These are phyloP conservation scores for Batrachochytrium dendrobatidis DNA, from an alignment of 371 early-diverging fungal species.

Conservation along the genomic window DNA sequence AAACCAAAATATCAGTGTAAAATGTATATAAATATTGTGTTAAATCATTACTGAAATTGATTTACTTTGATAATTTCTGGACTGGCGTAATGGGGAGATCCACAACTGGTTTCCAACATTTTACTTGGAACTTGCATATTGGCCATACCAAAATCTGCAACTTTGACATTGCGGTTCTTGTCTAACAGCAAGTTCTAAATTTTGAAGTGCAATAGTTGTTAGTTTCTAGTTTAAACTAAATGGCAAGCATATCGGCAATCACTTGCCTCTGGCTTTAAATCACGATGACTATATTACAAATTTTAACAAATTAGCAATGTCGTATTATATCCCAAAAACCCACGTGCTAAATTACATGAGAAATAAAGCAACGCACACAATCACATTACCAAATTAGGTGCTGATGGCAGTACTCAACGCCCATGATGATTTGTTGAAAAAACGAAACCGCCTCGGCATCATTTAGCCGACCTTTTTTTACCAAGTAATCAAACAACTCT, in stretches of 20 bases:
- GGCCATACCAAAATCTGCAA: slow-evolving; percentile 85
- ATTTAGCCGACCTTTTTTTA: slow-evolving; percentile 75
- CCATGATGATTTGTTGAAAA: slow-evolving; percentile 93
- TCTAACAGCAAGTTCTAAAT: slow-evolving; percentile 80
- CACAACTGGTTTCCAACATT: slow-evolving; percentile 74
- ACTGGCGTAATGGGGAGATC: slow-evolving; percentile 87
- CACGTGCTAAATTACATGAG: slow-evolving; percentile 14
- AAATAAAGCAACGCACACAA: neutral
- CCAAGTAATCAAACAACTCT: slow-evolving; percentile 91
- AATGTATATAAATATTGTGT: no score
- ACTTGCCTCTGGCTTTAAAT: slow-evolving; percentile 79
- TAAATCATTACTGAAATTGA: no score
- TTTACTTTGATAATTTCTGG: slow-evolving; percentile 81
- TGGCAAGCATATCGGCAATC: neutral
- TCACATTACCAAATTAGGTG: slow-evolving; percentile 78
- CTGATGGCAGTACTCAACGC: slow-evolving; percentile 88
- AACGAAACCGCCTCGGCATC: slow-evolving; percentile 84
- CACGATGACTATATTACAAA: slow-evolving; percentile 71
- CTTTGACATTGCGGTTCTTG: slow-evolving; percentile 67
- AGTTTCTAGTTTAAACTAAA: neutral
- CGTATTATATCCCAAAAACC: no score
- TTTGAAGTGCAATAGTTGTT: neutral
- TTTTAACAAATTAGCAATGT: neutral
- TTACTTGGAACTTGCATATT: slow-evolving; percentile 61
- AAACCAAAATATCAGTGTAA: neutral